These are phyloP conservation scores for Antrodiella citrinella DNA, from an alignment of 768 basidiomycete genomes.

Conservation along the genomic window DNA sequence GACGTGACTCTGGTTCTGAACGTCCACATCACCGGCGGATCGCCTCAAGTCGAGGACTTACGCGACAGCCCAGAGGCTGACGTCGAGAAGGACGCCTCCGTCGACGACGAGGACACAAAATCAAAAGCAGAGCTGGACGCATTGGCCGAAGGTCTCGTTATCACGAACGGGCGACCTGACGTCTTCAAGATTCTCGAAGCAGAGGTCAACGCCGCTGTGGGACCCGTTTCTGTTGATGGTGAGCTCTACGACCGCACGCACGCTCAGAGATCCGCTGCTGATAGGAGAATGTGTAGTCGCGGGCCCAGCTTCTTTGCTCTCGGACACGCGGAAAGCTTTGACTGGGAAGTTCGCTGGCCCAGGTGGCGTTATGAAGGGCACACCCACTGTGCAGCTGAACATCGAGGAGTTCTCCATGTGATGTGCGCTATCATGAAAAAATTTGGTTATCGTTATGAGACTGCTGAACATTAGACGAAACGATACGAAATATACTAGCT, in stretches of 20 bases:
- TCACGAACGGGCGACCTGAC: background rate
- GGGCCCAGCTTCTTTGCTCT: conserved; percentile 5
- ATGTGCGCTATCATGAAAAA: no score
- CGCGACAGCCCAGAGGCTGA: background rate
- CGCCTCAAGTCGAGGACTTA: background rate
- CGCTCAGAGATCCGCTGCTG: no score
- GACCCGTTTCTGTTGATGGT: conserved; percentile 26
- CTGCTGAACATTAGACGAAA: no score
- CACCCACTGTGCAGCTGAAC: conserved; percentile 10
- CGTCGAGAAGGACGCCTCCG: background rate
- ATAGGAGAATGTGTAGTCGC: no score
- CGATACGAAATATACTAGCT: no score
- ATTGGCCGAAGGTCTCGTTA: background rate
- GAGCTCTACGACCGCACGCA: no score
- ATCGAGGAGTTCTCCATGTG: conserved; percentile 12
- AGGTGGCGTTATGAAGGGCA: conserved; percentile 12
- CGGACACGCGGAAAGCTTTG: conserved; percentile 1
- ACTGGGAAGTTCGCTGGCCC: conserved; percentile 7
- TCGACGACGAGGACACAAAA: background rate
- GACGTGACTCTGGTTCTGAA: conserved; percentile 13
- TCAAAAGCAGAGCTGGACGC: background rate
- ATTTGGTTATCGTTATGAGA: no score
- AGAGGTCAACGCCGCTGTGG: conserved; percentile 14
- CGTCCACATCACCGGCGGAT: conserved; percentile 10
- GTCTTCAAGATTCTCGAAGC: conserved; percentile 15